Evolutionary conservation across 2,329 filamentous ascomycete genomes (phyloP).

Genomic region (Thelonectria rubi): DNA sequence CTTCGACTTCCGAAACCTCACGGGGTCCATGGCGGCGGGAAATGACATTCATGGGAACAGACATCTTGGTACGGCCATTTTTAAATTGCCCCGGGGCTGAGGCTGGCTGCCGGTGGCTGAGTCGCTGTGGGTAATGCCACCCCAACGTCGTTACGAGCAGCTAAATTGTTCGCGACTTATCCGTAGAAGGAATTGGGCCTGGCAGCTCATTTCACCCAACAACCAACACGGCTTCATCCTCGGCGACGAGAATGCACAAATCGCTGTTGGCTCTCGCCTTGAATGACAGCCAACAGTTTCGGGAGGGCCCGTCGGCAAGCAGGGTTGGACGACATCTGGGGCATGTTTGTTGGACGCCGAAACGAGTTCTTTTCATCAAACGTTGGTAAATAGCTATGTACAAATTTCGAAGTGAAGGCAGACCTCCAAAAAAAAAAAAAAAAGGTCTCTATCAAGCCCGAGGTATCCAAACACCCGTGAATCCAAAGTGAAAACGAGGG

Average conservation of each 20-base stretch:
- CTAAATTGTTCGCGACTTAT: no score
- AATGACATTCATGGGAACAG: background rate
- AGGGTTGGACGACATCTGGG: no score
- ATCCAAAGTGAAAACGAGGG: constrained; percentile 33
- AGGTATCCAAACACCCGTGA: constrained; percentile 39
- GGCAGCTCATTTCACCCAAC: background rate
- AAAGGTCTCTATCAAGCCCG: constrained; percentile 24
- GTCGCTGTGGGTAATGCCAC: no score
- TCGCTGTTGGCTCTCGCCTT: no score
- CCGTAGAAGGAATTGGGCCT: background rate
- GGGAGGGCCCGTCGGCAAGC: no score
- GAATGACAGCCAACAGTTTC: no score
- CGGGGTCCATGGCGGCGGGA: background rate
- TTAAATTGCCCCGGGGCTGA: background rate
- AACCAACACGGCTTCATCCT: background rate
- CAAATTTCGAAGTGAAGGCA: constrained; percentile 11
- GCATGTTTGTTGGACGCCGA: no score
- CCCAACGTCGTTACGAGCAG: no score
- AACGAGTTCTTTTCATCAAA: constrained; percentile 7
- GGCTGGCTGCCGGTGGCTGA: no score
- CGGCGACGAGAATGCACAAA: background rate
- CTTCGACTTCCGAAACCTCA: background rate
- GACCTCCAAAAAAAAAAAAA: constrained; percentile 8
- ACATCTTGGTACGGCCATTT: background rate
- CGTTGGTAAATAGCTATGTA: constrained; percentile 11